Base-by-base conservation (phyloP, 2,329 filamentous ascomycete genomes). In the Fusarium sp. region DNA sequence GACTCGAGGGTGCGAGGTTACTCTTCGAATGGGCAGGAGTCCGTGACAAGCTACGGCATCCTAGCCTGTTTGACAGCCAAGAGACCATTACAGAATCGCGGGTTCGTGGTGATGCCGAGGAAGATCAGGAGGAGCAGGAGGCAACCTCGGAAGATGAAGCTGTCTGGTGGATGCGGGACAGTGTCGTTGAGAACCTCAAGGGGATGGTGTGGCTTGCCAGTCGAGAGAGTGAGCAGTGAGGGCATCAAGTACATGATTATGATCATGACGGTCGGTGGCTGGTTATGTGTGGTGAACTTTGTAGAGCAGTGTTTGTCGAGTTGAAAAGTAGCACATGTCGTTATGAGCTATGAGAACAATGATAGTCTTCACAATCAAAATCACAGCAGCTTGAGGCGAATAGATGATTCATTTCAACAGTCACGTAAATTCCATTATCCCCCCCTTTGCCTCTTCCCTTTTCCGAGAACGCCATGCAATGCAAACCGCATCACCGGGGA, bases 1-100 rank as follows among this genome's bases (percentile, higher is more conserved):
- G 81, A 9, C 81, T 90, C 25, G 80, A 90, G 15, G 88, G 88
- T 0, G 78, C 89, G 6, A 84, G 83, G 56, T 72, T 89, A 57
- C 77, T 91, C 22, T 90, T 91, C 72, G 88, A 88, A 78, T 91
- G 89, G 89, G 85, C 83, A 2, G 85, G 87, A 54, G 82, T 84
- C 68, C 85, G 88, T 32, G 83, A 75, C 32, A 78, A 79, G 59
- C 80, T 85, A 54, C 75, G 78, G 7, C 69, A 70, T 35, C 65
- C 76, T 6, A 72, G 66, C 27, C 72, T 79, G 7, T 70, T 78
- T 17, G 82, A 84, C 61, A 84, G 82, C 66, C 81, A 83, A 64
- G 79, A 80, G 27, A 83, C 82, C 1, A 76, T 82, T 22, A 81
- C 70, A 12, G 78, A 79, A 20, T 68, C 74, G 37, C 71, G 77